phyloP scores from a whole-genome alignment of 257 asterid species.

The Solanum okadae region DNA sequence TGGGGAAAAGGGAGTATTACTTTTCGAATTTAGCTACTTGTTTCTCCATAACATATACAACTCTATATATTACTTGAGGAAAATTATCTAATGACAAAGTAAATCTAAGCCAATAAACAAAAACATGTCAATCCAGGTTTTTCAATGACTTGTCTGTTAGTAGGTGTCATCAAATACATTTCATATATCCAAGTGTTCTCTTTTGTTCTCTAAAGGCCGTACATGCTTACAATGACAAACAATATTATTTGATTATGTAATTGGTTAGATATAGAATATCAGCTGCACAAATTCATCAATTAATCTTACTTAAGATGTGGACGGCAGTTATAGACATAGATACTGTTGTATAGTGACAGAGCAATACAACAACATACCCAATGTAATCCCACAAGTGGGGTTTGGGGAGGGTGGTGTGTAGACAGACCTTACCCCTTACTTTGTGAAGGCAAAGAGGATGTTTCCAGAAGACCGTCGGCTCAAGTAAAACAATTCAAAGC shows the following conservation, averaged over 20 bases:
- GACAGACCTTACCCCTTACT: background rate
- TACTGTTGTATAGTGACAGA: background rate
- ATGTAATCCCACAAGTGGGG: background rate
- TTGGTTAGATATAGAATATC: background rate
- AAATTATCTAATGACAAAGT: background rate
- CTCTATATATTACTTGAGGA: background rate
- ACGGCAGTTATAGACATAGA: background rate
- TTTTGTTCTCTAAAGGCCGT: background rate
- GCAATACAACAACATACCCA: background rate
- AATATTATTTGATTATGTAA: background rate
- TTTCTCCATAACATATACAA: background rate
- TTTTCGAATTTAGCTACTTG: background rate
- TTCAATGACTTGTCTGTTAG: background rate
- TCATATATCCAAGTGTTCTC: background rate
- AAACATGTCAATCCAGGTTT: background rate
- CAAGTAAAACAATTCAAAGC: background rate
- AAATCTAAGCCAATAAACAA: background rate
- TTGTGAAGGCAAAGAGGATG: background rate
- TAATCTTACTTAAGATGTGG: background rate
- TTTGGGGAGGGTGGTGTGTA: background rate
- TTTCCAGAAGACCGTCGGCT: background rate
- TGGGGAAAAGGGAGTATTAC: background rate
- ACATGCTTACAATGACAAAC: background rate
- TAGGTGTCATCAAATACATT: background rate
- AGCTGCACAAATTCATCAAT: background rate